Evolutionary conservation across 2,329 filamentous ascomycete species (phyloP).

Genomic region (Fusarium burgessii): DNA sequence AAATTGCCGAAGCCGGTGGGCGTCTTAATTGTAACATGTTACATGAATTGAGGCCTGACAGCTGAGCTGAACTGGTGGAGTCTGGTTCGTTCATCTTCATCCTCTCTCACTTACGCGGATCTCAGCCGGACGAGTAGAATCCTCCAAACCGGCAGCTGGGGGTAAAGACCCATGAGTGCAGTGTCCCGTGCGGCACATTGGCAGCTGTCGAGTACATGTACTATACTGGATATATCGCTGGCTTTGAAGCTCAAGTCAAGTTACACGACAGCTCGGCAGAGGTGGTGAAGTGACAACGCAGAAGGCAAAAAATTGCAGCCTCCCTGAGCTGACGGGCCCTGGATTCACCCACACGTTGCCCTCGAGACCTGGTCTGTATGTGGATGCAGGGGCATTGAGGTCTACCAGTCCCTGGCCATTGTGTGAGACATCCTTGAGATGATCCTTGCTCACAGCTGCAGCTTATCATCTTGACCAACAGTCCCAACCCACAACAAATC

Average conservation of each 20-base stretch:
- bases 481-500: not conserved
- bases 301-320: constrained; percentile 29
- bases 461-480: constrained; percentile 4
- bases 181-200: constrained; percentile 18
- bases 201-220: constrained; percentile 9
- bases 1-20: constrained; percentile 7
- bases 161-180: constrained; percentile 9
- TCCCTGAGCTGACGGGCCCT: constrained; percentile 17
- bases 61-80: constrained; percentile 5
- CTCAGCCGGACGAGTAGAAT: constrained; percentile 15
- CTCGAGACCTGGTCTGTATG: constrained; percentile 25
- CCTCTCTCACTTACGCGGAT: constrained; percentile 33
- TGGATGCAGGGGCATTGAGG: constrained; percentile 28
- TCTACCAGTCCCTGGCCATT: constrained; percentile 25
- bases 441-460: constrained; percentile 17
- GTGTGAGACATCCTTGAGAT: constrained; percentile 34
- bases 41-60: not conserved
- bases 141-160: constrained; percentile 28
- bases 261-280: constrained; percentile 10
- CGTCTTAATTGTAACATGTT: not conserved
- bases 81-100: constrained; percentile 7
- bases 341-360: constrained; percentile 26
- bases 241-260: constrained; percentile 7
- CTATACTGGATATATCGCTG: constrained; percentile 5
- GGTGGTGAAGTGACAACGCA: constrained; percentile 24